Evolutionary conservation across 2,329 filamentous ascomycete species (phyloP), one percentile per base, ranked within the genome.

Genomic region (Rutstroemia sp.): DNA sequence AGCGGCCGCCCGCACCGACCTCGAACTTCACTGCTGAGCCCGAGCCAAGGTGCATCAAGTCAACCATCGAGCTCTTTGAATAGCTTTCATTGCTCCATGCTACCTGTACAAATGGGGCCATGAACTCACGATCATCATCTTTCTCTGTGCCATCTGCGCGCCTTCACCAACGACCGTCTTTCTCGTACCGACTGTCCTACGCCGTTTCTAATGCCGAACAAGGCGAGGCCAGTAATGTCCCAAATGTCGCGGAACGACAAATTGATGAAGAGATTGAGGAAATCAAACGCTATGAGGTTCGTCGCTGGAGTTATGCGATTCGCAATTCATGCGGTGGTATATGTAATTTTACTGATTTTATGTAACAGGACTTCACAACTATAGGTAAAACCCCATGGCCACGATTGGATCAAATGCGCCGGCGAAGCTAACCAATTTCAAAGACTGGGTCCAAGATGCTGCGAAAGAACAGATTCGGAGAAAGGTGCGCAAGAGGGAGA

Each of bases 381-480:
- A 94, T 94, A 80, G 83, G 83, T 86, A 77, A 40, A 54, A 52
- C 34, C 38, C 46, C 21, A 42, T 30, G n/a, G 27, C 12, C 25
- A 14, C 16, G 42, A 39, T 23, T 23, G 16, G 9, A 14, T 9
- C 16, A 38, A 44, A 61, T 64, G 60, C 58, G 52, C 47, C 58
- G 45, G 27, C n/a, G 36, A 57, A 51, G 68, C 71, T 77, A 67
- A 76, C 64, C 59, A 49, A 30, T 57, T 44, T 48, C 75, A 78
- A 82, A 57, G 94, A 99, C 73, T 99, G 94, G 94, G 92, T 99
- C 0, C 92, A 99, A 71, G 94, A 99, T 80, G 92, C 92, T 10
- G 87, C 91, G 36, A 87, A 92, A 61, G 94, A 96, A 71, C 89
- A 95, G 70, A 77, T 89, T 48, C 83, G 92, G 55, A 84, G 92